Evolutionary conservation across 495 filamentous ascomycete species (phyloP), one percentile per base, ranked within the genome.

Genomic region (Penicillium canariense): DNA sequence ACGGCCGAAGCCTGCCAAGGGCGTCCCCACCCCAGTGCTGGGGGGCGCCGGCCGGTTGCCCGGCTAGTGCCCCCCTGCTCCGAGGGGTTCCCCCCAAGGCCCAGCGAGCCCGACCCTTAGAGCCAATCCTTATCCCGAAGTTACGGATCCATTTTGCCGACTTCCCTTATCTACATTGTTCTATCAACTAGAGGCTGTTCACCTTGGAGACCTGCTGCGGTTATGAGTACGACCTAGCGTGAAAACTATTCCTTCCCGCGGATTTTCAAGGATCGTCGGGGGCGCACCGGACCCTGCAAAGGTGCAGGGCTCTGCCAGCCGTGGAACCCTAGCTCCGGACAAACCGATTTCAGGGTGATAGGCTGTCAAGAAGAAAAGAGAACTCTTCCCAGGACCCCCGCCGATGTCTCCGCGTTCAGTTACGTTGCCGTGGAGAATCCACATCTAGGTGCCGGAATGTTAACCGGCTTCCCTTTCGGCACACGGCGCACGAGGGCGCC

Each of bases 151-250:
- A 83, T 84, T 84, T 84, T 85, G 80, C 80, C 76, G 76, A 85
- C 78, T 85, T 84, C 79, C 78, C 77, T 85, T 84, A 54, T 58
- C 56, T 84, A 84, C 77, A 84, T 84, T 84, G 71, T 85, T 83
- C 79, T 84, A 84, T 85, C 77, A 84, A 85, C 81, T 81, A 85
- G 80, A 85, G 80, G 82, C 80, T 84, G 73, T 84, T 85, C 77
- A 82, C 80, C 77, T 85, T 85, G 78, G 79, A 83, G 81, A 86
- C 81, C 80, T 86, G 77, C 80, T 84, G 79, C 80, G 80, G 82
- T 84, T 83, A 82, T 83, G 75, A 81, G 78, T 83, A 83, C 78
- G 77, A 81, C 77, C 73, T 84, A 72, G 78, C 80, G 76, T 79
- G 77, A 85, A 83, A 83, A 79, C 74, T 82, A 83, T 82, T 79